Evolutionary conservation across 2,329 filamentous ascomycete genomes (phyloP), one percentile per base, ranked within the genome.

Genomic region (Pseudohalonectria lignicola): DNA sequence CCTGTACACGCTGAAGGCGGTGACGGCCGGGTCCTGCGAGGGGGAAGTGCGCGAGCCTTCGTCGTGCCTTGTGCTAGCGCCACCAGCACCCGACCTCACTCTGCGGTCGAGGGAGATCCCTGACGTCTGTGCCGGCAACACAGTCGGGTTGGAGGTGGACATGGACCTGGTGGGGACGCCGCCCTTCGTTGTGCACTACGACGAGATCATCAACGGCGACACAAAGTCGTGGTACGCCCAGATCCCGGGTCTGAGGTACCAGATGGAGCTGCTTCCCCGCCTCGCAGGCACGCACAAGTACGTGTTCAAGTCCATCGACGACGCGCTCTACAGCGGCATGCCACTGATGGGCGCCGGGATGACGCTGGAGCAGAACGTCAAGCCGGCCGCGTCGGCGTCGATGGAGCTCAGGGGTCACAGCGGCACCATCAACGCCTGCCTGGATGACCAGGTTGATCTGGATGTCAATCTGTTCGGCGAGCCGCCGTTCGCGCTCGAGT

Each of bases 111-210:
- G 94, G 49, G 81, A 87, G 44, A 87, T 98, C 31, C 83, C 86
- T 37, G 92, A 98, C 58, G 94, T 93, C 55, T 98, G 92, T 56
- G 90, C 88, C 26, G 87, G 88, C 34, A 94, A 87, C 52, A 86
- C 92, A 0, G 85, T 98, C 44, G 92, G 92, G 30, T 71, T 98
- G 39, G 76, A 82, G 10, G 85, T 98, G 31, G 83, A 92, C 51
- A 64, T 98, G 36, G 87, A 96, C 54, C 69, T 98, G 29, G 82
- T 90, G 20, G 92, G 92, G 43, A 94, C 87, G 0, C 90, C 93
- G 33, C 90, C 90, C 2, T 98, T 98, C 61, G 67, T 69, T n/a
- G 68, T 98, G 33, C 67, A 69, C 17, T 98, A 95, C 55, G 79
- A 79, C 31, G 71, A 87, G 40, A 71, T 78, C 40, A 76, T 74